Conservation (phyloP, 2,329 filamentous ascomycete genomes). For the Aspergillus fumigatiaffinis region DNA sequence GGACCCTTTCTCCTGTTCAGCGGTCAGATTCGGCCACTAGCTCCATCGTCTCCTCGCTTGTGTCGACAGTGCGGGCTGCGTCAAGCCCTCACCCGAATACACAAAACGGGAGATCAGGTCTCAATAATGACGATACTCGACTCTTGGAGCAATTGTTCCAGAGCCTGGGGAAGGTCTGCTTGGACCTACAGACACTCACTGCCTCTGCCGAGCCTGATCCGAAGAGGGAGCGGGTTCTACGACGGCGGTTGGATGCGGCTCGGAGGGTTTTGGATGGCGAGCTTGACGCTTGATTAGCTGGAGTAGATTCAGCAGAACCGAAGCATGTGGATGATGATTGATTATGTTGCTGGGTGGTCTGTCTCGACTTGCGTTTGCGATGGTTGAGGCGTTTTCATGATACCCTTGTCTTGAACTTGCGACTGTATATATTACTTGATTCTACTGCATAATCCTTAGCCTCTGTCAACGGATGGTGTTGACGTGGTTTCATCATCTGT, state of each 20-base stretch:
- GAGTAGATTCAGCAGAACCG: no score
- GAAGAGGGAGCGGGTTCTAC: slow-evolving; percentile 58
- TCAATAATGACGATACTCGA: slow-evolving; percentile 54
- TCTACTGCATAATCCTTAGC: background rate
- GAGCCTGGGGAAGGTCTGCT: slow-evolving; percentile 48
- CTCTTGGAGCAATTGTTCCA: slow-evolving; percentile 54
- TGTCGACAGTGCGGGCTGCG: slow-evolving; percentile 37
- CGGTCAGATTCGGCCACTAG: slow-evolving; percentile 26
- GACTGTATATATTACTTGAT: background rate
- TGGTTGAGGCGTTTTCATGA: background rate
- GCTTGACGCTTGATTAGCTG: slow-evolving; percentile 31
- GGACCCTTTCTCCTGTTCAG: slow-evolving; percentile 24
- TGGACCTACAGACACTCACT: slow-evolving; percentile 45
- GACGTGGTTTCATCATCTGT: background rate
- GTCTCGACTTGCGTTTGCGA: background rate
- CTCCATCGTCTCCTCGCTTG: slow-evolving; percentile 30
- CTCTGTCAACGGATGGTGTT: background rate
- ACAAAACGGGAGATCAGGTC: slow-evolving; percentile 18
- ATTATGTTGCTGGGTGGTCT: slow-evolving; percentile 14
- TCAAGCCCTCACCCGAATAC: slow-evolving; percentile 24
- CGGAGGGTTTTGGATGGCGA: slow-evolving; percentile 68
- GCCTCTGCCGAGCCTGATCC: slow-evolving; percentile 52
- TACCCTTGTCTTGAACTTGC: background rate
- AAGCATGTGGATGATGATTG: slow-evolving; percentile 12
- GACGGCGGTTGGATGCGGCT: slow-evolving; percentile 71